Percentiles rank a stretch among this genome's conserved stretches.
Evolutionary conservation across 441 rosid genomes (phyloP).

Genomic region (Cnidoscolus chayamansa): DNA sequence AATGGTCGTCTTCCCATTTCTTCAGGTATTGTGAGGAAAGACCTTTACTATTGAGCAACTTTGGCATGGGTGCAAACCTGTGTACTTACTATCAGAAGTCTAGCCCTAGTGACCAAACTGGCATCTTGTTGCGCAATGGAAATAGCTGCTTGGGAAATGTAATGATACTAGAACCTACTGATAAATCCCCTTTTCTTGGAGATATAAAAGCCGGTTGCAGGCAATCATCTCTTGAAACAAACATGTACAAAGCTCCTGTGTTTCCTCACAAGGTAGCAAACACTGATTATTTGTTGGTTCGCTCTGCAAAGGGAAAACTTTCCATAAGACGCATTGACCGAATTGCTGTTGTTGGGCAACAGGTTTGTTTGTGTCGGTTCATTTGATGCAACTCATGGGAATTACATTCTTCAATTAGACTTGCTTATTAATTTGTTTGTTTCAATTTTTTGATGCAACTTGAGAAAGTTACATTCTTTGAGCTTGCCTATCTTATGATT

Average conservation of each 20-base stretch:
- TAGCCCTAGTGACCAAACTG: slow-evolving; percentile 69
- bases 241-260: slow-evolving; percentile 92
- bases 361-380: slow-evolving; percentile 49
- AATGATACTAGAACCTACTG: slow-evolving; percentile 74
- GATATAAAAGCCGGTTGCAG: slow-evolving; percentile 78
- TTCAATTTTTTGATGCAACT: slow-evolving; percentile 29
- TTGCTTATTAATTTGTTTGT: slow-evolving; percentile 30
- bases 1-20: background rate
- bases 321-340: slow-evolving; percentile 91
- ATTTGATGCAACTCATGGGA: slow-evolving; percentile 29
- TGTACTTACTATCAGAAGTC: slow-evolving; percentile 94
- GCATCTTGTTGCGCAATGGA: slow-evolving; percentile 51
- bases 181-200: slow-evolving; percentile 97
- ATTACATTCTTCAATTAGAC: background rate
- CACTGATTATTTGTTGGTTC: slow-evolving; percentile 87
- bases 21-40: slow-evolving; percentile 97
- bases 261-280: slow-evolving; percentile 80
- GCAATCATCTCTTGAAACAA: slow-evolving; percentile 88
- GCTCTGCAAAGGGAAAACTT: slow-evolving; percentile 96
- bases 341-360: slow-evolving; percentile 90
- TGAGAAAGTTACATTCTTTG: background rate
- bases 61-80: slow-evolving; percentile 97
- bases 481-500: background rate
- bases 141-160: slow-evolving; percentile 64
- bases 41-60: slow-evolving; percentile 82